phyloP scores from a whole-genome alignment of 2,329 filamentous ascomycete genomes.

The Colletotrichum somersetense region DNA sequence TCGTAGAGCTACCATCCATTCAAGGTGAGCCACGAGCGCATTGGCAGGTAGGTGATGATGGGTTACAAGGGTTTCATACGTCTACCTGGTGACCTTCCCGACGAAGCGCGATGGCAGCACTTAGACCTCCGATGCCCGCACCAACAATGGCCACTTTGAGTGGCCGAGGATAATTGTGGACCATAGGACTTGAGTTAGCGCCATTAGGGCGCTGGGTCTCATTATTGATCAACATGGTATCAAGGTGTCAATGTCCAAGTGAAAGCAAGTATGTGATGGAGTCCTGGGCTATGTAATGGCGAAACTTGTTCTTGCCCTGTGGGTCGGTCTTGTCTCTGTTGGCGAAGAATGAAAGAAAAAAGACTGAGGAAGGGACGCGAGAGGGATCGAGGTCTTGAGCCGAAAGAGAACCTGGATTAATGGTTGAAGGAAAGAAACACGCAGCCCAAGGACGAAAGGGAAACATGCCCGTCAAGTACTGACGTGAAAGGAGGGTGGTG shows the following conservation, averaged over 20 bases:
- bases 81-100: slow-evolving; percentile 64
- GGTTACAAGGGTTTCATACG: slow-evolving; percentile 41
- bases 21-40: not conserved
- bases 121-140: slow-evolving; percentile 65
- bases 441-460: not conserved
- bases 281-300: not conserved
- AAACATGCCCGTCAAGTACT: not conserved
- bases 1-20: slow-evolving; percentile 60
- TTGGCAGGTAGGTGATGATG: not conserved
- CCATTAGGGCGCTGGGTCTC: slow-evolving; percentile 23
- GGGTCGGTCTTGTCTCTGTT: not conserved
- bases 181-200: slow-evolving; percentile 28
- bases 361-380: not conserved
- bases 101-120: slow-evolving; percentile 65
- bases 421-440: not conserved
- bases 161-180: slow-evolving; percentile 38
- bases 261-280: not conserved
- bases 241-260: not conserved
- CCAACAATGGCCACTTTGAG: slow-evolving; percentile 49
- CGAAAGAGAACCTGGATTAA: not conserved
- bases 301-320: slow-evolving; percentile 11
- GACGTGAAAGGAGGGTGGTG: not conserved
- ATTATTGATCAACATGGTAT: slow-evolving; percentile 26
- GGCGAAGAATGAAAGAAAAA: not conserved
- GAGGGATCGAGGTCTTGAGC: not conserved